Base-by-base conservation (phyloP, 164 flowering plant genomes). In the Vitis rotundifolia region DNA sequence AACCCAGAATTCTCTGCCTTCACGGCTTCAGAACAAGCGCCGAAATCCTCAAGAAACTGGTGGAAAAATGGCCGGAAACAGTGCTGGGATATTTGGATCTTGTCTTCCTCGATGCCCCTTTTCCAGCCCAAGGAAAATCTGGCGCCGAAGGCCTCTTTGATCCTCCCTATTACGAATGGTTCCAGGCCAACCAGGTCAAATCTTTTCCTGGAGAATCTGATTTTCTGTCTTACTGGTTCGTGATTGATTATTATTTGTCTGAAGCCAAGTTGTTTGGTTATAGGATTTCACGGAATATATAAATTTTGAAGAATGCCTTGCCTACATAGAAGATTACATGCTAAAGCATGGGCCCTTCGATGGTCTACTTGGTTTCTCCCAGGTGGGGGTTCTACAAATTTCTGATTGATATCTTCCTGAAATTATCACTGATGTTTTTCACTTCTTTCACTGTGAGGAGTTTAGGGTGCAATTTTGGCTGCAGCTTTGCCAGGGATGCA, bases 101-200 rank as follows among this genome's bases (percentile, higher is more conserved):
- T 6, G 73, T 71, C 44, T 87, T 78, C 66, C 62, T 71, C 3
- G 88, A 87, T 49, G 90, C 75, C 14, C 90, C 84, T 3, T 87
- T 75, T 61, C 85, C 85, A 3, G 75, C 81, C 29, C 37, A 18
- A 14, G 87, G 85, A 11, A 74, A 74, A 19, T 82, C 87, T 5
- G 83, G 70, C 1, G 82, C 82, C 8, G 75, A 86, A 61, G 85
- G 78, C 63, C 66, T 79, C 28, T 82, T 67, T 64, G 87, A 86
- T 63, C 89, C 89, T 76, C 89, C 89, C 3, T 84, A 79, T 67
- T 84, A 49, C 37, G 87, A 86, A 67, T 86, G 89, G 89, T 84
- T 75, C 76, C 84, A 79, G 29, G 18, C 67, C 61, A 75, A 77
- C 56, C 28, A 82, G 82, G 85, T 85, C 10, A 9, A 15, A 11